Base-by-base conservation (phyloP, 1,284 basidiomycete genomes). In the Tylopilus sp. region DNA sequence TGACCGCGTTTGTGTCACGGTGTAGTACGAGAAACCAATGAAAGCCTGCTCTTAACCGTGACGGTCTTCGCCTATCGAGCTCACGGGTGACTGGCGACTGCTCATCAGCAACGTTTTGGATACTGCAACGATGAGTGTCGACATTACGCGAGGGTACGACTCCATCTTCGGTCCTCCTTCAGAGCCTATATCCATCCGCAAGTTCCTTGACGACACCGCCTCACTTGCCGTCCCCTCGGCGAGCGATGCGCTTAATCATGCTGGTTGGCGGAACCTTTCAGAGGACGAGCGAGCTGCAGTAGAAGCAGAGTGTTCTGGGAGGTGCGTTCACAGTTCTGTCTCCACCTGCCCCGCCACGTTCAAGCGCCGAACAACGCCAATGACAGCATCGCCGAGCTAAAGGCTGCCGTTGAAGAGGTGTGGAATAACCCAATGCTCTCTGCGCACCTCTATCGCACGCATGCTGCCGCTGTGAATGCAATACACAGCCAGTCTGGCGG, bases 351-450 rank as follows among this genome's bases (percentile, higher is more conserved):
- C 17, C 18, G 2, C 5, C 11, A 46, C 14, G 7, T 18, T 14
- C 17, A 2, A 43, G 28, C 33, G n/a, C 29, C 8, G 11, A 20
- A 44, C 38, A 18, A 46, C 17, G 24, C 35, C 14, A 15, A 14
- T 43, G 40, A 51, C 58, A 88, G 85, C 55, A 72, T 86, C 26
- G 62, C 73, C 40, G 82, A 84, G 55, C 62, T 88, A 10, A 73
- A 71, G 50, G 53, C 69, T 17, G 59, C 72, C 3, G 59, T 86
- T 4, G 67, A 72, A 41, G 64, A 74, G 14, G 68, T 76, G 7
- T 78, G 83, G 71, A 65, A 74, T 41, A 73, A 81, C 55, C 80
- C 83, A 2, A 70, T 66, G n/a, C 67, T 83, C 30, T 81, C 80
- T 59, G 77, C 77, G 1, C 71, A 84, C 62, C 69, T 86, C 40